Percentiles rank a stretch among this genome's conserved stretches.
phyloP scores from a whole-genome alignment of 2,329 filamentous ascomycete genomes.

The Fusarium sambucinum region DNA sequence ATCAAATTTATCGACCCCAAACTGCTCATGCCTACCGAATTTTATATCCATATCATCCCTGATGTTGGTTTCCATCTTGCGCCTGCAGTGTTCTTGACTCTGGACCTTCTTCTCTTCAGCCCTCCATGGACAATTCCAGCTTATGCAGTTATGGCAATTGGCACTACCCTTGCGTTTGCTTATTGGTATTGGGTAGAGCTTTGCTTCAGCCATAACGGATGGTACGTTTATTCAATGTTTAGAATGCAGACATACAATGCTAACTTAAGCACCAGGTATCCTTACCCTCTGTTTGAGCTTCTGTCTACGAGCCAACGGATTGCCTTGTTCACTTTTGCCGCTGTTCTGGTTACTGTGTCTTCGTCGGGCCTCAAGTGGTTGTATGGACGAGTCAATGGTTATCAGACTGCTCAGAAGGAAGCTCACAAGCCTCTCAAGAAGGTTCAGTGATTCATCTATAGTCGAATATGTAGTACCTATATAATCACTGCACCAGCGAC shows the following conservation, averaged over 20 bases:
- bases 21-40: conserved; percentile 66
- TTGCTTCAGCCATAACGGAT: conserved; percentile 75
- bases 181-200: conserved; percentile 86
- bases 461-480: not conserved
- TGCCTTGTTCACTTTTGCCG: conserved; percentile 76
- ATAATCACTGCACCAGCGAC: no score
- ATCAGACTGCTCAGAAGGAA: conserved; percentile 53
- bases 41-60: conserved; percentile 65
- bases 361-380: conserved; percentile 77
- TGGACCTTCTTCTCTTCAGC: conserved; percentile 76
- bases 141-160: conserved; percentile 69
- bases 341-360: conserved; percentile 76
- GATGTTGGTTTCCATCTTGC: conserved; percentile 76
- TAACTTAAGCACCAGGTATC: conserved; percentile 68
- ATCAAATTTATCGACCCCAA: conserved; percentile 68
- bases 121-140: conserved; percentile 77
- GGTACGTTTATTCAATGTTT: conserved; percentile 57
- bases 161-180: conserved; percentile 68
- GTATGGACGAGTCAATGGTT: conserved; percentile 75
- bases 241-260: not conserved
- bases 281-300: conserved; percentile 85
- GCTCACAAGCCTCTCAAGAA: conserved; percentile 51
- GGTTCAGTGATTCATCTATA: conserved; percentile 39
- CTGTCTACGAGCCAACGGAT: conserved; percentile 74
- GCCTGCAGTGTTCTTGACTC: conserved; percentile 71